phyloP scores from a whole-genome alignment of 495 filamentous ascomycete species.

The Aspergillus panamensis region DNA sequence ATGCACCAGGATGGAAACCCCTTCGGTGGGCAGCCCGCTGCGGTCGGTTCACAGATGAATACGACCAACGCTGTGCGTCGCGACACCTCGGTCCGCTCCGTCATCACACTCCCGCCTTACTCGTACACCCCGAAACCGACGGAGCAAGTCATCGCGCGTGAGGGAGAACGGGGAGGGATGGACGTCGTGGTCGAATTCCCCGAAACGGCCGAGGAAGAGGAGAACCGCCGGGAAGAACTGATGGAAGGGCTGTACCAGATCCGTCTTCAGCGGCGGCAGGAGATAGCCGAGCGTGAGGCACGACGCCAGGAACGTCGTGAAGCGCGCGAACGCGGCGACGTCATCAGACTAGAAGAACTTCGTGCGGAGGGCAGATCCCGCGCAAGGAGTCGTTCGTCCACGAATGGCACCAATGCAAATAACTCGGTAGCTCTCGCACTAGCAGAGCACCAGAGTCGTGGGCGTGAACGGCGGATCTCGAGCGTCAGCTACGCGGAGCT shows the following conservation, averaged over 20 bases:
- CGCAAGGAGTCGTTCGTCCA: slow-evolving; percentile 27
- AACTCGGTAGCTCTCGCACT: slow-evolving; percentile 38
- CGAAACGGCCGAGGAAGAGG: slow-evolving; percentile 69
- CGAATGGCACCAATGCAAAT: slow-evolving; percentile 31
- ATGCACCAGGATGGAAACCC: slow-evolving; percentile 25
- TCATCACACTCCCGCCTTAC: slow-evolving; percentile 90
- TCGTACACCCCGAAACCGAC: slow-evolving; percentile 61
- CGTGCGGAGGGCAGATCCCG: slow-evolving; percentile 39
- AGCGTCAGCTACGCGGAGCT: slow-evolving; percentile 83
- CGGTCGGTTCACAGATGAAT: slow-evolving; percentile 31
- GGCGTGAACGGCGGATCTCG: slow-evolving; percentile 71
- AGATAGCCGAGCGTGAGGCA: slow-evolving; percentile 73
- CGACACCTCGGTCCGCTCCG: slow-evolving; percentile 80
- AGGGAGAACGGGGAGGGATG: slow-evolving; percentile 88
- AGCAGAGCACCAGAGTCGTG: slow-evolving; percentile 63
- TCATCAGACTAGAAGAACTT: slow-evolving; percentile 58
- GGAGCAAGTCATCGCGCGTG: slow-evolving; percentile 84
- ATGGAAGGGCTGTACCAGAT: slow-evolving; percentile 94
- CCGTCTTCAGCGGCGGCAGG: slow-evolving; percentile 69
- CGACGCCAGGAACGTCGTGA: slow-evolving; percentile 61
- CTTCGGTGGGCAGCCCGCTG: slow-evolving; percentile 23
- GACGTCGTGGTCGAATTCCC: slow-evolving; percentile 87
- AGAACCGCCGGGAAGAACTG: slow-evolving; percentile 78
- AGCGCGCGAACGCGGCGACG: slow-evolving; percentile 67
- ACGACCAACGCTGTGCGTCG: slow-evolving; percentile 56